phyloP scores from a whole-genome alignment of 768 basidiomycete species.

The Tricholoma saponaceum region DNA sequence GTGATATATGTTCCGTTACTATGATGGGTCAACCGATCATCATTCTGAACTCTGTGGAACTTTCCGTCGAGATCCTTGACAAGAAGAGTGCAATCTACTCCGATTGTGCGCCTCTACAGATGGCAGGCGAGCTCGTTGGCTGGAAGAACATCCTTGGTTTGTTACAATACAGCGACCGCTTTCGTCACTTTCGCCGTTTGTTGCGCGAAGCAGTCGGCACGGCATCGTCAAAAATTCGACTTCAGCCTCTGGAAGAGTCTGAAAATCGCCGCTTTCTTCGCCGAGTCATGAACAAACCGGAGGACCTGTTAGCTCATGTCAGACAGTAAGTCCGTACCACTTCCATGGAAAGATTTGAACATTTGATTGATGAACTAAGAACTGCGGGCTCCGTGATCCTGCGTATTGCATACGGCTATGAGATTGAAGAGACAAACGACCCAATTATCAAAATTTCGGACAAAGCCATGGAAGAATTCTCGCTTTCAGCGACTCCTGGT shows the following conservation, averaged over 20 bases:
- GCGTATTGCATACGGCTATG: slow-evolving; percentile 49
- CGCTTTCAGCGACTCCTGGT: too few relatives aligned
- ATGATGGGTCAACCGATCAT: too few relatives aligned
- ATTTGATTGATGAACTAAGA: slow-evolving; percentile 19
- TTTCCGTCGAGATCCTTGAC: slow-evolving; percentile 60
- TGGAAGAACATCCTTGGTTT: slow-evolving; percentile 55
- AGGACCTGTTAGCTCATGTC: slow-evolving; percentile 40
- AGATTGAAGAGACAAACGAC: slow-evolving; percentile 56
- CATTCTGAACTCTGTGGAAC: too few relatives aligned
- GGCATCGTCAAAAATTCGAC: slow-evolving; percentile 36
- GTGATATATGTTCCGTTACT: too few relatives aligned
- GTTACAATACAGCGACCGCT: slow-evolving; percentile 50
- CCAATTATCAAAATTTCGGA: slow-evolving; percentile 50
- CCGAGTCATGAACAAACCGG: slow-evolving; percentile 49
- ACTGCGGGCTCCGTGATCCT: slow-evolving; percentile 50
- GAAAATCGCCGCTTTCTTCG: too few relatives aligned
- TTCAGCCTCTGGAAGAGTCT: slow-evolving; percentile 35
- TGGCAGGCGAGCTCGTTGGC: slow-evolving; percentile 53
- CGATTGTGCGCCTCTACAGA: slow-evolving; percentile 48
- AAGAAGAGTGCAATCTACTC: slow-evolving; percentile 62
- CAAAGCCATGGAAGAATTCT: slow-evolving; percentile 45
- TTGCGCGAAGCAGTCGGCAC: slow-evolving; percentile 50
- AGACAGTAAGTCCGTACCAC: slow-evolving; percentile 35
- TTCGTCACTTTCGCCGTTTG: slow-evolving; percentile 47
- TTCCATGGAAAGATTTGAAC: not conserved